These are phyloP conservation scores for Spatholobus suberectus DNA, from an alignment of 306 rosid genomes.

Conservation along the genomic window DNA sequence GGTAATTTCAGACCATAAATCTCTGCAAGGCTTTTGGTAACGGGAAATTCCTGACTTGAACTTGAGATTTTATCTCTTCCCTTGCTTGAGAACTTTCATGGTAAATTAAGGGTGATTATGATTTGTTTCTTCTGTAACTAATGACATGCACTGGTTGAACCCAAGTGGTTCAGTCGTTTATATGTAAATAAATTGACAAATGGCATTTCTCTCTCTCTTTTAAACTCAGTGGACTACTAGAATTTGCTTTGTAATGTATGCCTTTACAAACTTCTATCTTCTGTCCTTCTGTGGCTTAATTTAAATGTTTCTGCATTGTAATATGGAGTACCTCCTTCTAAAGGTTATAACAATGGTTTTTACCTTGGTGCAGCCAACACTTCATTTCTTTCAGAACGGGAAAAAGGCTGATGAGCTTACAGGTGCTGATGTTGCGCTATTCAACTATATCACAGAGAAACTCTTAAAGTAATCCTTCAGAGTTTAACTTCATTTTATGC, in stretches of 20 bases:
- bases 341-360: slow-evolving; percentile 16
- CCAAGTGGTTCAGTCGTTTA: slow-evolving; percentile 5
- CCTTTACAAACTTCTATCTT: slow-evolving; percentile 1
- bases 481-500: slow-evolving; percentile 15
- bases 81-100: not conserved
- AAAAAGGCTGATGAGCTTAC: slow-evolving; percentile 71
- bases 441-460: slow-evolving; percentile 63
- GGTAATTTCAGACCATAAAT: not conserved
- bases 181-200: not conserved
- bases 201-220: too few relatives aligned
- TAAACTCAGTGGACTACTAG: slow-evolving; percentile 9
- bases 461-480: slow-evolving; percentile 67
- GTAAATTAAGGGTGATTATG: slow-evolving; percentile 1
- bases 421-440: slow-evolving; percentile 65
- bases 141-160: slow-evolving; percentile 20
- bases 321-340: slow-evolving; percentile 8
- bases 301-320: slow-evolving; percentile 7
- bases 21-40: not conserved
- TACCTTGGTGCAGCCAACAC: slow-evolving; percentile 76
- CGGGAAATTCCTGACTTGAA: not conserved
- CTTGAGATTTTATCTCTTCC: not conserved
- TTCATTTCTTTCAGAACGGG: slow-evolving; percentile 78
- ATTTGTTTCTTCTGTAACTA: not conserved
- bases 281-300: too few relatives aligned
- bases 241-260: not conserved